These are phyloP conservation scores for Trichosporon sp. DNA, from an alignment of 1,284 basidiomycete species.

Conservation along the genomic window DNA sequence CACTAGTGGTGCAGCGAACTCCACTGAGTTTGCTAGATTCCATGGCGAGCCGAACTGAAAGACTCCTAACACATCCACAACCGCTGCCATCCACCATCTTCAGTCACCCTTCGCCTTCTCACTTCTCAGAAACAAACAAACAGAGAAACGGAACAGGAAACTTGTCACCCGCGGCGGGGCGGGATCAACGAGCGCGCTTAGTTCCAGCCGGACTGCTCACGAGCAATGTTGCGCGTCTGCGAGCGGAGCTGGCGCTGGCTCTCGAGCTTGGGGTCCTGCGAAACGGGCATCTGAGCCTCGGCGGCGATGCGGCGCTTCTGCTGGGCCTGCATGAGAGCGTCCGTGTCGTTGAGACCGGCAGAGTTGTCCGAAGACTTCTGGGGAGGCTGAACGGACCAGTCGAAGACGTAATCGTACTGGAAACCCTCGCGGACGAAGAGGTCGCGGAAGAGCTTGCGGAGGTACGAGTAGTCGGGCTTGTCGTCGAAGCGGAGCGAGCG, in stretches of 20 bases:
- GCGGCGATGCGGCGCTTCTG: constrained; percentile 30
- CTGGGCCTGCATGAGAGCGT: constrained; percentile 28
- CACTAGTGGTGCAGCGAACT: constrained; percentile 33
- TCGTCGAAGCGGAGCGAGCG: constrained; percentile 96
- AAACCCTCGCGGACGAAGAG: constrained; percentile 95
- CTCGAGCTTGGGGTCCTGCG: constrained; percentile 36
- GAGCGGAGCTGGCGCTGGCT: constrained; percentile 51
- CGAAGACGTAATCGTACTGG: constrained; percentile 97
- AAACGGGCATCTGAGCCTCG: constrained; percentile 28
- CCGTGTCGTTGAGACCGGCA: not conserved
- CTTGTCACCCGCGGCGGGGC: not conserved
- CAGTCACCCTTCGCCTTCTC: constrained; percentile 23
- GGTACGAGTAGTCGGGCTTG: constrained; percentile 97
- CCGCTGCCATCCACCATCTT: constrained; percentile 34
- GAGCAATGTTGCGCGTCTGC: constrained; percentile 46
- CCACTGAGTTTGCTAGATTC: constrained; percentile 30
- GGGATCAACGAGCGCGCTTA: not conserved
- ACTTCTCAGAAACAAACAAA: constrained; percentile 15
- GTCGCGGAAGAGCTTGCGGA: constrained; percentile 97
- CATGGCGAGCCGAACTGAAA: constrained; percentile 32
- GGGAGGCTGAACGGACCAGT: constrained; percentile 83
- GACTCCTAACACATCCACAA: constrained; percentile 35
- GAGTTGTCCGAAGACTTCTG: constrained; percentile 23
- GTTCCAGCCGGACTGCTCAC: constrained; percentile 40
- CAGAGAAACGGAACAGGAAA: not conserved